Conservation (phyloP, 2,329 filamentous ascomycete species). For the Trichophyton simii region DNA sequence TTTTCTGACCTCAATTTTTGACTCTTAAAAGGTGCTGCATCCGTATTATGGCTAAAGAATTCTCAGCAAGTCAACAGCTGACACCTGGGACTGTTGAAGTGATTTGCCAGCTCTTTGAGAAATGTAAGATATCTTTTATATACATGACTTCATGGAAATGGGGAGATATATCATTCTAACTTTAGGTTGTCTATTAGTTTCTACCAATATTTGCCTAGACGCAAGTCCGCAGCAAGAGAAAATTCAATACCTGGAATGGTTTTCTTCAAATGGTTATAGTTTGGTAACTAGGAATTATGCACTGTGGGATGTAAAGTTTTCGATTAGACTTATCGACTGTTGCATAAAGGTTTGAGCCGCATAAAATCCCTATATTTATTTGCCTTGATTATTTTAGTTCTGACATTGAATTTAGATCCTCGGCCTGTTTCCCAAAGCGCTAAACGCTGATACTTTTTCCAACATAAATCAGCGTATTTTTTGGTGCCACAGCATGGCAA, state of each 20-base stretch:
- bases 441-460: slow-evolving; percentile 17
- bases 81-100: slow-evolving; percentile 29
- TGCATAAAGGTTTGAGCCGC: slow-evolving; percentile 30
- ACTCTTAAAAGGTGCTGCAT: not conserved
- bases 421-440: slow-evolving; percentile 22
- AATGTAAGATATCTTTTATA: slow-evolving; percentile 26
- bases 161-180: not conserved
- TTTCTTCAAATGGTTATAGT: slow-evolving; percentile 72
- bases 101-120: slow-evolving; percentile 45
- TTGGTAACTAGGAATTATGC: slow-evolving; percentile 52
- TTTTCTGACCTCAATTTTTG: not conserved
- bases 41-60: not conserved
- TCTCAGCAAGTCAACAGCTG: not conserved
- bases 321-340: slow-evolving; percentile 43
- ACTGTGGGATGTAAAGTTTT: slow-evolving; percentile 43
- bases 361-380: not conserved
- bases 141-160: not conserved
- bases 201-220: slow-evolving; percentile 41
- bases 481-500: slow-evolving; percentile 57
- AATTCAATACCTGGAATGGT: slow-evolving; percentile 63
- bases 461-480: slow-evolving; percentile 49
- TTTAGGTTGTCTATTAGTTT: not conserved
- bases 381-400: not conserved
- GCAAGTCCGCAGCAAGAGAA: not conserved
- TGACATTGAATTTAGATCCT: slow-evolving; percentile 25